A percentile compares a stretch with the other conserved stretches of the same genome.
Conservation (phyloP, 176 grass and related monocot genomes). For the Calamus simplicifolius region DNA sequence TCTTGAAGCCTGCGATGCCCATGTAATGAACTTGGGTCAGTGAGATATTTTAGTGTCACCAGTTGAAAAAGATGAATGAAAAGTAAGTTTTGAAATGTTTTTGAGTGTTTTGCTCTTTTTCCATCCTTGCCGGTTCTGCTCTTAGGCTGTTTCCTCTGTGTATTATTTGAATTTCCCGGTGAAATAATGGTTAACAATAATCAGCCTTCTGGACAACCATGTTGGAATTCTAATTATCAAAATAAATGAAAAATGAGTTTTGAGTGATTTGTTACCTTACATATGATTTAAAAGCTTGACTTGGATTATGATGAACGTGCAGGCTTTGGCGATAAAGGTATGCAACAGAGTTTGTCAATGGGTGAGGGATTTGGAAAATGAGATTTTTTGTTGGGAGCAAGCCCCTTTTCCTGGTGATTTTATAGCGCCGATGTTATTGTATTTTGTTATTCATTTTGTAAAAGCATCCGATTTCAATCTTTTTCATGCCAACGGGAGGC, state of each 20-base stretch:
- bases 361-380: constrained; percentile 89
- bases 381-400: constrained; percentile 89
- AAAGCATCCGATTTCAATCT: constrained; percentile 21
- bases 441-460: neutral
- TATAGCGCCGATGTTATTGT: constrained; percentile 34
- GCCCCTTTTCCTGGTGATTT: constrained; percentile 94
- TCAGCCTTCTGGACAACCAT: too few species aligned
- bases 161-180: too few species aligned
- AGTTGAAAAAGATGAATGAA: too few species aligned
- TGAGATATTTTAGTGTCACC: too few species aligned
- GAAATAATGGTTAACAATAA: too few species aligned
- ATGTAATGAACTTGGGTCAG: too few species aligned
- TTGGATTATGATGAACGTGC: constrained; percentile 1
- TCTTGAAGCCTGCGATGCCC: too few species aligned
- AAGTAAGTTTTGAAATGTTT: too few species aligned
- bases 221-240: too few species aligned
- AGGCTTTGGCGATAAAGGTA: constrained; percentile 78
- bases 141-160: too few species aligned
- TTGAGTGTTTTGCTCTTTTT: too few species aligned
- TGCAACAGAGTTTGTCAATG: constrained; percentile 97
- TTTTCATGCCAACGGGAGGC: constrained; percentile 4
- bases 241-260: neutral
- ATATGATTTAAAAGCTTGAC: constrained; percentile 7
- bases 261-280: neutral
- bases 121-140: too few species aligned